Evolutionary conservation across 1,284 basidiomycete genomes (phyloP), one percentile per base, ranked within the genome.

Genomic region (Sanguinoderma infundibulare): DNA sequence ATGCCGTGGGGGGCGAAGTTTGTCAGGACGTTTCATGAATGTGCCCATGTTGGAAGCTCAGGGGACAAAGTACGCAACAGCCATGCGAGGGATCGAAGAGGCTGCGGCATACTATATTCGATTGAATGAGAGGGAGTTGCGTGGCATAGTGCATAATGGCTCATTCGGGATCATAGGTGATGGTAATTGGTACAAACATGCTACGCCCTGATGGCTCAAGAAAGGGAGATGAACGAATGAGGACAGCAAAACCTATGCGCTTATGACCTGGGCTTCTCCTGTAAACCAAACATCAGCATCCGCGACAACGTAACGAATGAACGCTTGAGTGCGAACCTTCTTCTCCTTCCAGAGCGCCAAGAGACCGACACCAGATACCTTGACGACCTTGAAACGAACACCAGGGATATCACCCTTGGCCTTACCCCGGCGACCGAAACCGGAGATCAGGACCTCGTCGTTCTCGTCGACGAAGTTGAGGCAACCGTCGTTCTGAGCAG

Each of bases 351-450:
- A 98, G 73, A 97, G 85, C 70, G 95, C 95, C 69, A 98, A 88
- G 66, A 99, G 88, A 86, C 97, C 97, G 72, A 99, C 98, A 80
- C 98, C 98, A 59, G 98, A 98, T 55, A 98, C 97, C 86, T 99
- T 99, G 75, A 99, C 98, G 73, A 98, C 91, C 85, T 99, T 99
- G 94, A 98, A 99, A 71, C 98, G 95, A 70, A 99, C 95, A 86
- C 92, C 91, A 30, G 92, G 92, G 80, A 94, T 94, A 91, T 97
- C 95, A 90, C 95, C 95, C 87, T 96, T 96, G 67, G 96, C 98
- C 86, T 99, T 99, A 73, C 98, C 98, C 74, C 96, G 90, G 78
- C 97, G 95, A 91, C 98, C 98, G 89, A 99, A 99, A 83, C 98
- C 98, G 69, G 96, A 98, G 81, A 99, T 98, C 75, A 98, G 92